phyloP scores from a whole-genome alignment of 179 eudicot species.

The Silene vulgaris region DNA sequence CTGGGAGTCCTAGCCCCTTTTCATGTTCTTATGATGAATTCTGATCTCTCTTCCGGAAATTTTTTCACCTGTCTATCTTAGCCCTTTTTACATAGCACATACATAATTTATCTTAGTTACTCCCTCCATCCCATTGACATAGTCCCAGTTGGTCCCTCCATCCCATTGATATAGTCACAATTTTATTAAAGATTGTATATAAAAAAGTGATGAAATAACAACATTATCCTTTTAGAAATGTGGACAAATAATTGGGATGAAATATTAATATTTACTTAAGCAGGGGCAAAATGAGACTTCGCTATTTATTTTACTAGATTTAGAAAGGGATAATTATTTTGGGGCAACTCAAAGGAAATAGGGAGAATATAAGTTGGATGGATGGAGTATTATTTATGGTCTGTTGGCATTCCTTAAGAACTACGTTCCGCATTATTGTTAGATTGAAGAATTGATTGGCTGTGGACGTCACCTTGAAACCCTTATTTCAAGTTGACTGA shows the following conservation, averaged over 20 bases:
- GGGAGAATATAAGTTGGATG: neutral
- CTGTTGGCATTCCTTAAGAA: neutral
- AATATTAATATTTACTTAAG: neutral
- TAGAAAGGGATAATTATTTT: neutral
- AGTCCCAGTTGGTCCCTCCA: neutral
- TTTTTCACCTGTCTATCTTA: neutral
- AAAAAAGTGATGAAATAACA: neutral
- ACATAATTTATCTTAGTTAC: neutral
- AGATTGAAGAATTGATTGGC: neutral
- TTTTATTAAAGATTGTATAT: neutral
- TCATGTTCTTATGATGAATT: neutral
- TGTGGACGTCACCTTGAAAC: conserved; percentile 1
- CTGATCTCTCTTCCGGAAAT: neutral
- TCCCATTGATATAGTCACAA: neutral
- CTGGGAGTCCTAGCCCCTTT: neutral
- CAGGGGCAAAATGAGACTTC: neutral
- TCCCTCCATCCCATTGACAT: neutral
- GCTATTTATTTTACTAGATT: neutral
- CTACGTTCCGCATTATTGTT: neutral
- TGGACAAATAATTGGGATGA: neutral
- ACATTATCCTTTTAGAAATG: neutral
- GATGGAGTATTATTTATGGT: neutral
- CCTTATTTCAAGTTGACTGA: neutral
- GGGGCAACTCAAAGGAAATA: neutral
- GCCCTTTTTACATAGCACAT: neutral